Conservation (phyloP, 2,329 filamentous ascomycete genomes). For the Penicillium sp. region DNA sequence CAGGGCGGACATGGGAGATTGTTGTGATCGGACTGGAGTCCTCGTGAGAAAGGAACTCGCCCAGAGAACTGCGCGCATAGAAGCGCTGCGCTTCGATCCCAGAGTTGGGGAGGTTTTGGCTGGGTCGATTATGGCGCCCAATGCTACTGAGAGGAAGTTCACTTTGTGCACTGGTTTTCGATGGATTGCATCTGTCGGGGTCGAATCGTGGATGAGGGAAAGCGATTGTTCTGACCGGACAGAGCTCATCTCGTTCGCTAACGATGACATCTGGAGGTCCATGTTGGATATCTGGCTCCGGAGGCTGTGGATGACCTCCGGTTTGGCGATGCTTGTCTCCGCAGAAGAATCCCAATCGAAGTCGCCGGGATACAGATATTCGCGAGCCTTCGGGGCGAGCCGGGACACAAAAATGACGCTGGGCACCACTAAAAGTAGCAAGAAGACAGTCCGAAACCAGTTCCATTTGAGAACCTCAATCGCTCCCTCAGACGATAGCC, state of each 20-base stretch:
- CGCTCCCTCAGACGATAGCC: neutral
- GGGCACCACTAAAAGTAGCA: conserved; percentile 15
- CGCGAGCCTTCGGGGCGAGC: conserved; percentile 19
- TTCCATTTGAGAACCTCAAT: conserved; percentile 2
- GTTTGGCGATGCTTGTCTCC: conserved; percentile 23
- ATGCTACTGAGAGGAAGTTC: conserved; percentile 68
- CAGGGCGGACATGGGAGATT: conserved; percentile 56
- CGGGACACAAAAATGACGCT: conserved; percentile 10
- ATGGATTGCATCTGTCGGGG: conserved; percentile 20
- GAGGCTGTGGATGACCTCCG: conserved; percentile 26
- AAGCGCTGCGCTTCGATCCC: conserved; percentile 25
- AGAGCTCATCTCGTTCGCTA: conserved; percentile 29
- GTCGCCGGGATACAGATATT: conserved; percentile 8
- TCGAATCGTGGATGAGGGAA: conserved; percentile 15
- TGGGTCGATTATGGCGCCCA: conserved; percentile 64
- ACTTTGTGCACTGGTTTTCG: conserved; percentile 43
- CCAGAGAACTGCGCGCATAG: conserved; percentile 19
- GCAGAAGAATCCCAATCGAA: conserved; percentile 8
- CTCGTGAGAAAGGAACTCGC: neutral
- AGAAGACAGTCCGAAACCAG: conserved; percentile 8
- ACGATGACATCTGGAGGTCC: conserved; percentile 30
- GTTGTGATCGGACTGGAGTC: conserved; percentile 20
- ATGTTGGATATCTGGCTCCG: conserved; percentile 29
- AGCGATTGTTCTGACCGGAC: conserved; percentile 23
- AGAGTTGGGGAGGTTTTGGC: conserved; percentile 57